Evolutionary conservation across 371 early-diverging fungal species (phyloP), one percentile per base, ranked within the genome.

Genomic region (Syncephalastrum contaminatum): DNA sequence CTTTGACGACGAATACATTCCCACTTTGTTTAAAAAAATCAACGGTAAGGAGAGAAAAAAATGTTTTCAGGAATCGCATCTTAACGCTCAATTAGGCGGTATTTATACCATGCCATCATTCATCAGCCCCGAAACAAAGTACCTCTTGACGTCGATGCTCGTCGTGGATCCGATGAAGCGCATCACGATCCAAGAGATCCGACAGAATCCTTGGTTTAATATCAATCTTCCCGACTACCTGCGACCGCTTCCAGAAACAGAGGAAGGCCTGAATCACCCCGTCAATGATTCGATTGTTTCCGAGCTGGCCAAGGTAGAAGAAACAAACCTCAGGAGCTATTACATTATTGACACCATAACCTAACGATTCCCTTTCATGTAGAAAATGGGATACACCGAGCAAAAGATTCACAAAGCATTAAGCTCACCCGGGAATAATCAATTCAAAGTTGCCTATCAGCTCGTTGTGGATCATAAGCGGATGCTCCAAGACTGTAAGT

Each of bases 1-100:
- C 2, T 99, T 99, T 73, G 99, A 99, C 66, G 99, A 99, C 72
- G 98, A 98, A 67, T 92, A 97, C 66, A 96, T 99, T 47, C 96
- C 97, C 0, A 83, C 88, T 10, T 77, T 97, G 48, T 97, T 96
- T 73, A 93, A 92, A 70, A 96, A 96, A 67, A 98, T 97, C 67
- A 90, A 86, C 48, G 84, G 85, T 69, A 68, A 53, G 62, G 62
- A 44, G 1, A 22, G 16, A 3, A 53, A 24, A 18, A 44, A 7
- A n/a, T n/a, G n/a, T n/a, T 42, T 36, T 39, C n/a, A 8, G 13
- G 22, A 4, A 14, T 1, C 20, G n/a, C n/a, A 44, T 25, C 45
- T 12, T 30, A 30, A 30, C 36, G 10, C 10, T 30, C 36, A 8
- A 8, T 10, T 64, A 90, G 90, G 90, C 22, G 97, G 97, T 8